A percentile compares a stretch with the other conserved stretches of the same genome.
phyloP scores from a whole-genome alignment of 306 rosid species.

The Benincasa hispida region DNA sequence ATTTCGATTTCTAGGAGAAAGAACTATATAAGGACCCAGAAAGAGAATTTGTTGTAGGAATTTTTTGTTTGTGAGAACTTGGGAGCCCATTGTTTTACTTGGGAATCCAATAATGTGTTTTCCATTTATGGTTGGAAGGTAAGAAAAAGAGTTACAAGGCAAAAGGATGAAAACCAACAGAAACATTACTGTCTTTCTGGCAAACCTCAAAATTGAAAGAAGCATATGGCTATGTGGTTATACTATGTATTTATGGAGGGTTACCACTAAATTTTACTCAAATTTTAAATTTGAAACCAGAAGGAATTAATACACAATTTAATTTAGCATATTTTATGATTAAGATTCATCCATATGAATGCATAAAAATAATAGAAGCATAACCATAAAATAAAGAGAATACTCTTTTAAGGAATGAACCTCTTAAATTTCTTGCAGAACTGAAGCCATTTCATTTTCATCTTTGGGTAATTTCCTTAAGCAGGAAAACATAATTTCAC shows the following conservation, averaged over 20 bases:
- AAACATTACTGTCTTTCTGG: no score
- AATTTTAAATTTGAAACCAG: background rate
- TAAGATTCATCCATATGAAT: background rate
- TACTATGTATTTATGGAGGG: background rate
- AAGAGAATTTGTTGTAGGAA: background rate
- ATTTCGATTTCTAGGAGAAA: background rate
- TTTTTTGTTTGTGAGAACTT: background rate
- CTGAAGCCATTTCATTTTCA: background rate
- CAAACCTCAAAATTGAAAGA: background rate
- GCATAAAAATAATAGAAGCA: background rate
- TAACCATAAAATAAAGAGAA: background rate
- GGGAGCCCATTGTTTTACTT: background rate
- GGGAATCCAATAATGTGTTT: background rate
- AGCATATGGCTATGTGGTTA: background rate
- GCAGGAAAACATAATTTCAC: background rate
- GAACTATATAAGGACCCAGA: background rate
- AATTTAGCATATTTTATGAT: background rate
- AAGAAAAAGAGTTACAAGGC: background rate
- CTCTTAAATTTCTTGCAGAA: background rate
- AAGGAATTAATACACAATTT: background rate
- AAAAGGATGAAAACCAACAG: background rate
- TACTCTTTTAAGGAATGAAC: background rate
- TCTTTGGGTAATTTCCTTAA: slow-evolving; percentile 2
- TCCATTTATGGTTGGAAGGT: background rate
- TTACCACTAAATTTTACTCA: background rate